These are phyloP conservation scores for Sechiopsis laciniata DNA, from an alignment of 306 rosid genomes.

Conservation along the genomic window DNA sequence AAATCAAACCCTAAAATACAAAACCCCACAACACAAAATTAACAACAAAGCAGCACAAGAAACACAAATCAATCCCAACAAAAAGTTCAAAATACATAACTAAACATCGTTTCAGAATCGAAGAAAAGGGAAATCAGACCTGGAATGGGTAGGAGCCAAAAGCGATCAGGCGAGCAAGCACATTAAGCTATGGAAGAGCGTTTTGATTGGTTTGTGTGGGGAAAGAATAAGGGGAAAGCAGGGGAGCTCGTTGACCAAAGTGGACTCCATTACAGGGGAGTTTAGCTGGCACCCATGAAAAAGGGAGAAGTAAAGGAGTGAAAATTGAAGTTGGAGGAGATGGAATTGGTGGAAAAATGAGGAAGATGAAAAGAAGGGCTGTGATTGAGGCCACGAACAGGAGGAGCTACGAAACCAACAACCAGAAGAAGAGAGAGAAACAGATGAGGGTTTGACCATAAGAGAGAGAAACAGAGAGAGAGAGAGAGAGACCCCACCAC, in stretches of 20 bases:
- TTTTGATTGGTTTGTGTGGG: background rate
- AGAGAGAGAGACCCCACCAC: slow-evolving; percentile 19
- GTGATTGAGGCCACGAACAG: slow-evolving; percentile 10
- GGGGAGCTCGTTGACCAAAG: slow-evolving; percentile 4
- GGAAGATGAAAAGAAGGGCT: slow-evolving; percentile 7
- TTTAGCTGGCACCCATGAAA: too few relatives aligned
- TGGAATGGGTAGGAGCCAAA: background rate
- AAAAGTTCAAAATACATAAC: background rate
- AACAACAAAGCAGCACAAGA: background rate
- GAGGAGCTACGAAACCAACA: slow-evolving; percentile 6
- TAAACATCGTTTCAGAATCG: background rate
- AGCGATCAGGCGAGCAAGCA: slow-evolving; percentile 9
- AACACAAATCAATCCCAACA: background rate
- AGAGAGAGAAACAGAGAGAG: background rate
- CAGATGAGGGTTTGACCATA: background rate
- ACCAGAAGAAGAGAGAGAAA: slow-evolving; percentile 4
- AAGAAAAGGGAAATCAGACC: background rate
- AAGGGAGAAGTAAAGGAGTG: background rate
- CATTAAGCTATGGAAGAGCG: background rate
- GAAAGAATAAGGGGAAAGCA: background rate
- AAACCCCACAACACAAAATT: slow-evolving; percentile 15
- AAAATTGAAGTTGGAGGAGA: background rate
- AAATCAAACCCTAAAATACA: slow-evolving; percentile 36
- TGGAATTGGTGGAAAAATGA: background rate
- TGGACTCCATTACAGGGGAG: background rate